Base-by-base conservation (phyloP, 805 yeast genomes). In the Brettanomyces nanus region DNA sequence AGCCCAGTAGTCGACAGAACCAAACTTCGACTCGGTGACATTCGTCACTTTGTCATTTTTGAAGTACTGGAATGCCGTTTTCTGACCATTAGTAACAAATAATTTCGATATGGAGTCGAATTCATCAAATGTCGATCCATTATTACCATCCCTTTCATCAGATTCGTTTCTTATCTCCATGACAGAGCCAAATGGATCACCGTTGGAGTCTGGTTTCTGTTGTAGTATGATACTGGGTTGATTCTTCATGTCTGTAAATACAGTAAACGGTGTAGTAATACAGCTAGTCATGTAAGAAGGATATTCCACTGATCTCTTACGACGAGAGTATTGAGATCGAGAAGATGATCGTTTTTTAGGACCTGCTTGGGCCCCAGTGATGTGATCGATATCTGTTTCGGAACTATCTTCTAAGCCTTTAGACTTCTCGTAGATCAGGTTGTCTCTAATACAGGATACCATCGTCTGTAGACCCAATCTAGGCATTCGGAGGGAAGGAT, bases 381-480 rank as follows among this genome's bases (percentile, higher is more conserved):
- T 45, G 35, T 71, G 78, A 31, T 73, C 77, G 34, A 70, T 69
- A 38, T 62, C 68, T 41, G 70, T 68, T 35, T 71, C 77, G 20
- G 43, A 40, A 13, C 47, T 57, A 4, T 48, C 56, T n/a, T 39
- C 43, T 3, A 45, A 46, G 22, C 55, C 56, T 31, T 7, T 17
- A 15, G 10, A 14, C 15, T 42, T 37, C 49, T 62, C 54, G 46
- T 57, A 39, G 38, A 57, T 33, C 9, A 62, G 41, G 17, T 61
- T 51, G 33, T 69, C 68, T 37, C 69, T 63, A 11, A 69, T 56
- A 0, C 87, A 84, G 53, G 75, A 69, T 0, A 82, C 79, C 5
- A 80, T 60, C 0, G 87, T 71, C 37, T 72, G 80, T 1, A 83
- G 50, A 1, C 92, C 92, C 20, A 71, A 49, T 40, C 77, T 63